Evolutionary conservation across 2,329 filamentous ascomycete genomes (phyloP).

Genomic region (Colletotrichum siamense): DNA sequence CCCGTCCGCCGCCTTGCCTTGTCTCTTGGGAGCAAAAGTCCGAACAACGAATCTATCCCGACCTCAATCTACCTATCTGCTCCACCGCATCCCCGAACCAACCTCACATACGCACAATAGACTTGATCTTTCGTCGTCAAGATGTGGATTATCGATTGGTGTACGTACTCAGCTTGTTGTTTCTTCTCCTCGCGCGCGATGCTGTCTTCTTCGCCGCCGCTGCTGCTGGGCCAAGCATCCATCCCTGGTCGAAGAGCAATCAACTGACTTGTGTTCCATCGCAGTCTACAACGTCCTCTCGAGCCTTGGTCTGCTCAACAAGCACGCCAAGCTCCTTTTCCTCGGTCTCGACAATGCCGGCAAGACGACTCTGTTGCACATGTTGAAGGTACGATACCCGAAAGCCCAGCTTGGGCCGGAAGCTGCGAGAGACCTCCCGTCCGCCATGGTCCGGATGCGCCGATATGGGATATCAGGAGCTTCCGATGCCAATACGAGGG

Average conservation of each 20-base stretch:
- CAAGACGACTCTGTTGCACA: slow-evolving; percentile 92
- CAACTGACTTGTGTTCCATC: slow-evolving; percentile 31
- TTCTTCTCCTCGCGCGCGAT: background rate
- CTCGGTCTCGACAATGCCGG: slow-evolving; percentile 93
- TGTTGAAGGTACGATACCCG: slow-evolving; percentile 78
- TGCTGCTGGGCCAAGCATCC: slow-evolving; percentile 11
- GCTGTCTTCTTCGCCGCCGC: slow-evolving; percentile 24
- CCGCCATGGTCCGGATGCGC: background rate
- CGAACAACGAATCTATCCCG: slow-evolving; percentile 7
- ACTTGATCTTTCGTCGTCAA: slow-evolving; percentile 33
- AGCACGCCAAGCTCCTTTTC: slow-evolving; percentile 94
- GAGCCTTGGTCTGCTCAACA: slow-evolving; percentile 87
- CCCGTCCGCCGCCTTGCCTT: background rate
- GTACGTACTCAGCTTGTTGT: slow-evolving; percentile 59
- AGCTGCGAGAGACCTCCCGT: background rate
- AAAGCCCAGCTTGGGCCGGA: background rate
- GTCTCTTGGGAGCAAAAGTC: slow-evolving; percentile 17
- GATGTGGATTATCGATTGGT: slow-evolving; percentile 98
- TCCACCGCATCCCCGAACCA: slow-evolving; percentile 17
- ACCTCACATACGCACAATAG: slow-evolving; percentile 13
- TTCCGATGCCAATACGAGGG: slow-evolving; percentile 27
- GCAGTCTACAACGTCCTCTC: slow-evolving; percentile 87
- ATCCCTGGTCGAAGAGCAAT: slow-evolving; percentile 1
- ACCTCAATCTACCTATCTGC: slow-evolving; percentile 12
- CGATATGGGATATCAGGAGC: background rate